Percentiles rank a stretch among this genome's conserved stretches.
phyloP scores from a whole-genome alignment of 257 asterid genomes.

The Plantago major region DNA sequence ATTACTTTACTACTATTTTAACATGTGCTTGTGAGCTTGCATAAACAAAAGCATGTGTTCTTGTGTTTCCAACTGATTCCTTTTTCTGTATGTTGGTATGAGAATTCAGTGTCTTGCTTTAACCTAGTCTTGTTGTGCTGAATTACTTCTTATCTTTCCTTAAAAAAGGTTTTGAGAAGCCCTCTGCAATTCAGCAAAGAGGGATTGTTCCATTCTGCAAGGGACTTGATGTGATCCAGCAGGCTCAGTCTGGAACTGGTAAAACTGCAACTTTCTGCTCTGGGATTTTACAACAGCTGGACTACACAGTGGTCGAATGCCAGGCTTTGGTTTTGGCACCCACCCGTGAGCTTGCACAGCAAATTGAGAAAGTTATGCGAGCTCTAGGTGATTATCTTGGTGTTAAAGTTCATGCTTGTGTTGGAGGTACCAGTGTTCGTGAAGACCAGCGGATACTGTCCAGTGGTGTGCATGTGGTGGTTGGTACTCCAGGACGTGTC shows the following conservation, averaged over 20 bases:
- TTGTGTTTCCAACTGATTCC: not conserved
- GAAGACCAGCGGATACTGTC: conserved; percentile 57
- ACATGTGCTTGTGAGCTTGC: not conserved
- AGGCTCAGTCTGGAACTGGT: conserved; percentile 62
- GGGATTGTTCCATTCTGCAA: conserved; percentile 60
- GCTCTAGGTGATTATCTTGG: conserved; percentile 58
- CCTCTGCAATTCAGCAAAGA: conserved; percentile 60
- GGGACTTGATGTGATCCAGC: conserved; percentile 55
- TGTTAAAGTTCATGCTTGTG: conserved; percentile 58
- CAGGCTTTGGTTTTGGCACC: conserved; percentile 61
- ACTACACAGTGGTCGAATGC: conserved; percentile 41
- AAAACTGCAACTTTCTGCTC: conserved; percentile 67
- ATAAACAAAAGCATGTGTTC: no score
- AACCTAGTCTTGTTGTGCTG: not conserved
- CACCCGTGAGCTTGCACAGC: conserved; percentile 60
- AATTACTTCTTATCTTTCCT: not conserved
- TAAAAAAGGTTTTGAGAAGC: conserved; percentile 50
- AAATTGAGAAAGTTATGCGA: conserved; percentile 60
- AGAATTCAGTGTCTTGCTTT: not conserved
- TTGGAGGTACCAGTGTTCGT: conserved; percentile 60
- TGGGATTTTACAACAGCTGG: conserved; percentile 53
- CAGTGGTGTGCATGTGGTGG: conserved; percentile 57
- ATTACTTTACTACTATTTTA: no score
- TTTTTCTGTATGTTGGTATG: not conserved
- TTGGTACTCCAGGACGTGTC: conserved; percentile 61